A percentile compares a stretch with the other conserved stretches of the same genome.
Conservation (phyloP, 768 basidiomycete genomes). For the Psilocybe azurescens region DNA sequence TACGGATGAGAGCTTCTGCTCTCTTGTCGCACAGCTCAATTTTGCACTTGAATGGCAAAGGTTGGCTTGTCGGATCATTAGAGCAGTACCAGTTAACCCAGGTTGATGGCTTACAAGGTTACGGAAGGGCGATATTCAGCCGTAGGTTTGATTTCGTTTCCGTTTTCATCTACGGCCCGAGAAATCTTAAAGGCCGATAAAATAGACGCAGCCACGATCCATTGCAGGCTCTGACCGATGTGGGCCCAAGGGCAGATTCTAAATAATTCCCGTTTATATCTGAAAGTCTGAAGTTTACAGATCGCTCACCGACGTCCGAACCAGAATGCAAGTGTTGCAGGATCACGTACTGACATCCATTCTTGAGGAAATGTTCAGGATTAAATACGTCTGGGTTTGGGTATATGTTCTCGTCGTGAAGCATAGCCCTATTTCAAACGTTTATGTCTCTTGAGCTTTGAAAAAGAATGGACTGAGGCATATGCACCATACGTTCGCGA, state of each 20-base stretch:
- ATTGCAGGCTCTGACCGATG: constrained; percentile 31
- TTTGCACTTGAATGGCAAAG: background rate
- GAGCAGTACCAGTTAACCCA: background rate
- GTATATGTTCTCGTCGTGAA: constrained; percentile 33
- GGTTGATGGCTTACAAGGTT: constrained; percentile 19
- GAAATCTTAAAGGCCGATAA: constrained; percentile 37
- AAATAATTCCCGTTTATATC: background rate
- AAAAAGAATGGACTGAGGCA: background rate
- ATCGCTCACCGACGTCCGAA: constrained; percentile 40
- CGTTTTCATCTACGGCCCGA: constrained; percentile 29
- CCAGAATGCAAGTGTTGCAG: constrained; percentile 39
- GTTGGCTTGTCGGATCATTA: background rate
- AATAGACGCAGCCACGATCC: constrained; percentile 33
- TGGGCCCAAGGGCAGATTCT: constrained; percentile 26
- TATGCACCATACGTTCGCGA: constrained; percentile 40
- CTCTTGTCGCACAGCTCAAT: background rate
- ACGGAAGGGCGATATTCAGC: constrained; percentile 22
- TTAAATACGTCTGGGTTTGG: constrained; percentile 38
- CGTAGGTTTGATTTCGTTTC: constrained; percentile 23
- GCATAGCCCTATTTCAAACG: constrained; percentile 31
- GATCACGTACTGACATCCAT: constrained; percentile 40
- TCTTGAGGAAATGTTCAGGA: constrained; percentile 49
- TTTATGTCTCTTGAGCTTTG: background rate
- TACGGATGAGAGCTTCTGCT: background rate
- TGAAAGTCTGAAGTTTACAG: background rate